Evolutionary conservation across 2,329 filamentous ascomycete species (phyloP).

Genomic region (Lasiodiplodia sp.): DNA sequence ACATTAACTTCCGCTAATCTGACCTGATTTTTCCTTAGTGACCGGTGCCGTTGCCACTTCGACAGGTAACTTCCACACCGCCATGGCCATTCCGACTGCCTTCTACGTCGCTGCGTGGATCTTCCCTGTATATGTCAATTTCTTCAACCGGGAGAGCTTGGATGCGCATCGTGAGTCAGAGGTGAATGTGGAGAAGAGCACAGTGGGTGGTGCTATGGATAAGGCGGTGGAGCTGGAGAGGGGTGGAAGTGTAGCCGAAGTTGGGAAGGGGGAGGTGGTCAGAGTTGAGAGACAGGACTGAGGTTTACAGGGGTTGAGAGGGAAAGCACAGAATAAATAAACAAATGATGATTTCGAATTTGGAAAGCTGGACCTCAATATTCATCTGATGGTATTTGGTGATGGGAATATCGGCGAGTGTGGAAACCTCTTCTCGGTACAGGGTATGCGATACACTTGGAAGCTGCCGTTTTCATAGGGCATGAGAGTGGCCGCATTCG

Average conservation of each 20-base stretch:
- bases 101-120: conserved; percentile 34
- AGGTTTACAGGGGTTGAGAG: not conserved
- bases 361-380: not conserved
- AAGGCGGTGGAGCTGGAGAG: conserved; percentile 19
- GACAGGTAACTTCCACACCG: conserved; percentile 33
- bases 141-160: conserved; percentile 31
- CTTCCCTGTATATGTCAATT: conserved; percentile 33
- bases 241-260: not conserved
- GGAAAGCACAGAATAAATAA: not conserved
- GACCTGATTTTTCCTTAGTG: not conserved
- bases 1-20: not conserved
- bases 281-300: not conserved
- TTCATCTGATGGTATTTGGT: too few relatives aligned
- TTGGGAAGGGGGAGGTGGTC: conserved; percentile 4
- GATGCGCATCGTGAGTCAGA: conserved; percentile 30
- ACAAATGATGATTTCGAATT: not conserved
- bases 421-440: too few relatives aligned
- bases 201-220: not conserved
- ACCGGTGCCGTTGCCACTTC: conserved; percentile 33
- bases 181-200: conserved; percentile 27
- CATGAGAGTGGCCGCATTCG: too few relatives aligned
- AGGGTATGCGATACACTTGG: too few relatives aligned
- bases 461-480: too few relatives aligned
- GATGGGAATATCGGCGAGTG: too few relatives aligned
- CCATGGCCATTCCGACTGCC: conserved; percentile 34